A percentile compares a stretch with the other conserved stretches of the same genome.
Evolutionary conservation across 129 eudicot genomes (phyloP).

Genomic region (Pseudognaphalium luteoalbum): DNA sequence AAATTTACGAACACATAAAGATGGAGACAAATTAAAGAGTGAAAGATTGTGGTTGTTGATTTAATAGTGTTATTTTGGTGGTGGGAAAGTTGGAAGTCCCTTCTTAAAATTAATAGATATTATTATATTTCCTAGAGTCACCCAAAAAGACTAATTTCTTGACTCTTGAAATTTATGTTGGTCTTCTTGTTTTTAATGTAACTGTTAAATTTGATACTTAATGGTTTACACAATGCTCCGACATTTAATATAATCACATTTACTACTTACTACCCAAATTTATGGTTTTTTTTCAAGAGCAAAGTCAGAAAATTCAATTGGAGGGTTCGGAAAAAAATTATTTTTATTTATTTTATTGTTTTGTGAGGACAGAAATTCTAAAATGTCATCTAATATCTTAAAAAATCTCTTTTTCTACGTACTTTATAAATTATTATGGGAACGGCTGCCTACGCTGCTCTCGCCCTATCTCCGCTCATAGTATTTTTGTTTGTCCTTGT

Average conservation of each 20-base stretch:
- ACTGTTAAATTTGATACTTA: not conserved
- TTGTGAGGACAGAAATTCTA: too few relatives aligned
- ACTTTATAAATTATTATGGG: too few relatives aligned
- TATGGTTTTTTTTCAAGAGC: not conserved
- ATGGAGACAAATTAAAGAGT: slow-evolving; percentile 11
- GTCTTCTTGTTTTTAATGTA: not conserved
- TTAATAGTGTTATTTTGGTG: slow-evolving; percentile 26
- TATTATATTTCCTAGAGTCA: slow-evolving; percentile 25
- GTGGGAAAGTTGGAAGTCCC: slow-evolving; percentile 24
- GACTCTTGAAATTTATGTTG: not conserved
- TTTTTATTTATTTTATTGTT: too few relatives aligned
- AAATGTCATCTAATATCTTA: too few relatives aligned
- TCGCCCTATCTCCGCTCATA: too few relatives aligned
- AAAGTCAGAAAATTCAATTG: too few relatives aligned
- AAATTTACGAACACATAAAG: slow-evolving; percentile 21
- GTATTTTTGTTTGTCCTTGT: not conserved
- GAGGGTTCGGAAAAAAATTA: too few relatives aligned
- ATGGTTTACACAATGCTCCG: not conserved
- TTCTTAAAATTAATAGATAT: slow-evolving; percentile 9
- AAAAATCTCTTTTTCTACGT: too few relatives aligned
- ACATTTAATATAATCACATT: too few relatives aligned
- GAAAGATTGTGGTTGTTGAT: slow-evolving; percentile 1
- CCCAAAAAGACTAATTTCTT: not conserved
- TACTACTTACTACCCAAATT: not conserved
- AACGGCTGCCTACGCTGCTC: too few relatives aligned